Evolutionary conservation across 805 yeast species (phyloP).

Genomic region (Kluyveromyces nonfermentans): DNA sequence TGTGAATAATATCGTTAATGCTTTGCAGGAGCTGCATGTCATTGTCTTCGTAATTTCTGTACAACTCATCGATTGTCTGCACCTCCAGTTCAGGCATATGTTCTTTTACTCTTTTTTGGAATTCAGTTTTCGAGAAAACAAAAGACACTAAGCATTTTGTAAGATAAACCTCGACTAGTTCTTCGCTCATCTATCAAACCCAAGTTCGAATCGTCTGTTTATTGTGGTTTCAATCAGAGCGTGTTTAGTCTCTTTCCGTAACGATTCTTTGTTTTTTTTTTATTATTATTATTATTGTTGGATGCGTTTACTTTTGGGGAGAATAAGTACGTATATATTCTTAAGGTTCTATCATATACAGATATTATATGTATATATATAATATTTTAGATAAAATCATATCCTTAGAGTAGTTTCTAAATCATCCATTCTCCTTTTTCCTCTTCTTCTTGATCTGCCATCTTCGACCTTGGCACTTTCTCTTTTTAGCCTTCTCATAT

Average conservation of each 20-base stretch:
- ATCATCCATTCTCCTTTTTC: slow-evolving; percentile 42
- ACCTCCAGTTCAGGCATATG: not conserved
- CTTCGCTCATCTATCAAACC: not conserved
- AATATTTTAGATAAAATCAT: slow-evolving; percentile 2
- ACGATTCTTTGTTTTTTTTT: no score
- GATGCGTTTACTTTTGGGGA: not conserved
- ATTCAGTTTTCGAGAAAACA: not conserved
- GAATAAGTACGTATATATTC: not conserved
- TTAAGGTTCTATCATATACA: not conserved
- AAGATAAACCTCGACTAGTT: not conserved
- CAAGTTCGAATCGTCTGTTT: not conserved
- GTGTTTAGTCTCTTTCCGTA: no score
- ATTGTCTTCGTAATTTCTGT: not conserved
- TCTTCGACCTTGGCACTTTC: slow-evolving; percentile 72
- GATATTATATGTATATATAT: not conserved
- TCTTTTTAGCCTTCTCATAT: slow-evolving; percentile 82
- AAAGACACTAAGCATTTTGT: not conserved
- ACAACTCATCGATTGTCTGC: not conserved
- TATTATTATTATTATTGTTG: no score
- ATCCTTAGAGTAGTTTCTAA: slow-evolving; percentile 31
- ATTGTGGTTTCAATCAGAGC: not conserved
- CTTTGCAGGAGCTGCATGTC: not conserved
- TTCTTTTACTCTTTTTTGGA: not conserved
- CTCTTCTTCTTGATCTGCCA: slow-evolving; percentile 34
- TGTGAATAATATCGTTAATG: not conserved